These are phyloP conservation scores for Aegle marmelos DNA, from an alignment of 345 rosid genomes.

Conservation along the genomic window DNA sequence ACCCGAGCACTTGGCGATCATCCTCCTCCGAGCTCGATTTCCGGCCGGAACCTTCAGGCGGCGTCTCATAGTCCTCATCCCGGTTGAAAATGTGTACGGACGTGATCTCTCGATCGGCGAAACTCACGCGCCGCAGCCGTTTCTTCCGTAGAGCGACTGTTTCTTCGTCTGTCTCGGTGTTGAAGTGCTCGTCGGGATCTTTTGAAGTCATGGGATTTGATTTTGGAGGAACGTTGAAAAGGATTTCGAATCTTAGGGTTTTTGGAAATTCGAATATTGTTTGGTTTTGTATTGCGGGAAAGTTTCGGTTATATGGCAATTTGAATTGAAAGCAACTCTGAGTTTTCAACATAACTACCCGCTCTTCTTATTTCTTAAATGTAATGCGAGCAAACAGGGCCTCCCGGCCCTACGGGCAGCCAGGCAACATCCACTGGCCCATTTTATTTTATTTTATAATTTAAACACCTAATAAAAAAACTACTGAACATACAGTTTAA, in stretches of 20 bases:
- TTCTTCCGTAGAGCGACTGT: constrained; percentile 58
- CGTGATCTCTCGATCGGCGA: constrained; percentile 90
- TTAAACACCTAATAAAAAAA: too few species aligned
- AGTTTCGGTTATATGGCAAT: not conserved
- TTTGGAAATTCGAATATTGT: constrained; percentile 8
- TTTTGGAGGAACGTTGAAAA: not conserved
- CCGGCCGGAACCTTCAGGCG: constrained; percentile 38
- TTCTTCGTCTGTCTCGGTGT: constrained; percentile 72
- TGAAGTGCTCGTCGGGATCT: constrained; percentile 39
- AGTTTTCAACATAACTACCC: not conserved
- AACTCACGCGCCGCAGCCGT: constrained; percentile 91
- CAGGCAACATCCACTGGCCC: too few species aligned
- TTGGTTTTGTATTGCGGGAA: constrained; percentile 4
- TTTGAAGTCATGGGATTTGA: constrained; percentile 40
- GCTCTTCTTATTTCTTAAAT: too few species aligned
- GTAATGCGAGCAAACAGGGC: too few species aligned
- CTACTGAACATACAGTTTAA: too few species aligned
- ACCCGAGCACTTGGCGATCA: constrained; percentile 35
- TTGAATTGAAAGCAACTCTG: not conserved
- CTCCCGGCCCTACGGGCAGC: too few species aligned
- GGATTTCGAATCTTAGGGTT: constrained; percentile 31
- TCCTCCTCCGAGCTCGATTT: constrained; percentile 27
- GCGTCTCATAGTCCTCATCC: constrained; percentile 86
- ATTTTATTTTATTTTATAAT: too few species aligned
- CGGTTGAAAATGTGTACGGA: constrained; percentile 87